These are phyloP conservation scores for Mollisiaceae sp. DNA, from an alignment of 2,329 filamentous ascomycete genomes.

Conservation along the genomic window DNA sequence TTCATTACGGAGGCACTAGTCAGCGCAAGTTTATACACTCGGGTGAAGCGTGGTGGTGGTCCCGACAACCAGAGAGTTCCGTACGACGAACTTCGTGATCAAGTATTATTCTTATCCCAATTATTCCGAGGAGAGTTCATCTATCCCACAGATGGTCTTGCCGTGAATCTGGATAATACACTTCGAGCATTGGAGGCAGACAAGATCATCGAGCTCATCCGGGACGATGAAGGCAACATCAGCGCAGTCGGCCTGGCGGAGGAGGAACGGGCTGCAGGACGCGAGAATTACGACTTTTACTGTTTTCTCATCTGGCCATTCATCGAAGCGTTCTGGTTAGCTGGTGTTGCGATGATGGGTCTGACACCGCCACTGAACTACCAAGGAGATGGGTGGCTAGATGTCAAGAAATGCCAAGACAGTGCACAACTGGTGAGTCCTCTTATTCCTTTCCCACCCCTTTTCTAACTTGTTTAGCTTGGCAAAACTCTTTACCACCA, in stretches of 20 bases:
- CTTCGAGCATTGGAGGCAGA: conserved; percentile 79
- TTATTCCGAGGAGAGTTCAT: conserved; percentile 98
- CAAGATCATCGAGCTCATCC: conserved; percentile 72
- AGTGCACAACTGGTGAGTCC: conserved; percentile 75
- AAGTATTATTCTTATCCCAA: conserved; percentile 89
- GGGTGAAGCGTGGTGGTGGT: conserved; percentile 89
- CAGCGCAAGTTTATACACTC: conserved; percentile 86
- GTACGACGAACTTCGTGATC: conserved; percentile 73
- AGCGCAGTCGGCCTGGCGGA: conserved; percentile 75
- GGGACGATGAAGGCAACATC: conserved; percentile 61
- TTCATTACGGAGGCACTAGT: conserved; percentile 95
- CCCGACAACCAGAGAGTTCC: conserved; percentile 79
- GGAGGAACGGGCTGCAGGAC: conserved; percentile 74
- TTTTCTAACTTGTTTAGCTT: conserved; percentile 57
- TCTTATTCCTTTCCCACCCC: background rate
- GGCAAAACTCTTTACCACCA: conserved; percentile 98
- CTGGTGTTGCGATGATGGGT: conserved; percentile 85
- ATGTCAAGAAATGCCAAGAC: conserved; percentile 77
- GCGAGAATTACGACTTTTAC: conserved; percentile 98
- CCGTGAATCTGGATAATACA: conserved; percentile 80
- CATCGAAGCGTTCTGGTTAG: conserved; percentile 92
- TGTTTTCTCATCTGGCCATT: conserved; percentile 99
- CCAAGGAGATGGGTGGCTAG: conserved; percentile 74
- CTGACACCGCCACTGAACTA: conserved; percentile 71
- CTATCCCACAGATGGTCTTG: conserved; percentile 85